phyloP scores from a whole-genome alignment of 2,329 filamentous ascomycete genomes.

The Atkinsonella hypoxylon region DNA sequence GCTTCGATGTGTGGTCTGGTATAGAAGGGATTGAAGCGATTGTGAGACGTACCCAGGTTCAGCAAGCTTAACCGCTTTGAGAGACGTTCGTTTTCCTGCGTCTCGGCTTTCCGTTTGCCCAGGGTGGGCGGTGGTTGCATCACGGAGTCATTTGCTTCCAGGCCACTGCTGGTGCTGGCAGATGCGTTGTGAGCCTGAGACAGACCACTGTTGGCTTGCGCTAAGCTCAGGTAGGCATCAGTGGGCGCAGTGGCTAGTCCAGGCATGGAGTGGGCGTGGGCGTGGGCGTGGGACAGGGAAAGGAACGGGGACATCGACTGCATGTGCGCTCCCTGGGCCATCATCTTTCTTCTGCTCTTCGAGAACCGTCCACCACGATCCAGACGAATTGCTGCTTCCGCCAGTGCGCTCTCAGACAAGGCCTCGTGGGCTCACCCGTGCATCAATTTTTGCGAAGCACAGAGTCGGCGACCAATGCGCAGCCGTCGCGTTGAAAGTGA shows the following conservation, averaged over 20 bases:
- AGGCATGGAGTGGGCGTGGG: not conserved
- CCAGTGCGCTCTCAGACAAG: not conserved
- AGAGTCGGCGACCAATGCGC: not conserved
- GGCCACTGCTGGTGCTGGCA: not conserved
- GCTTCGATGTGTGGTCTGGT: not conserved
- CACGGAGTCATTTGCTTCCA: constrained; percentile 1
- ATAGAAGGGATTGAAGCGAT: not conserved
- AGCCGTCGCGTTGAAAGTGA: not conserved
- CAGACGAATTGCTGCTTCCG: not conserved
- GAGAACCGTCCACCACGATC: not conserved
- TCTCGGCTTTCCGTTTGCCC: constrained; percentile 48
- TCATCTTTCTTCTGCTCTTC: constrained; percentile 14
- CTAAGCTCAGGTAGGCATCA: not conserved
- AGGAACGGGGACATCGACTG: constrained; percentile 8
- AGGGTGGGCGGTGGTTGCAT: constrained; percentile 9
- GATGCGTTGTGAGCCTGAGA: constrained; percentile 6
- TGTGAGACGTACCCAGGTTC: constrained; percentile 53
- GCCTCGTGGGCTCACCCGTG: not conserved
- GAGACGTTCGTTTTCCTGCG: constrained; percentile 57
- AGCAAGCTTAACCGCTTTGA: constrained; percentile 75
- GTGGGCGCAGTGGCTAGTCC: not conserved
- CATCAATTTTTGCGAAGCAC: not conserved
- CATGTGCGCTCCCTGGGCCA: constrained; percentile 21
- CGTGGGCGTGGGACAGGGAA: not conserved
- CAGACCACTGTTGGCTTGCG: not conserved